Evolutionary conservation across 352 stramenopile species (phyloP), one percentile per base, ranked within the genome.

Genomic region (Thalassiosira livingstoniorum): DNA sequence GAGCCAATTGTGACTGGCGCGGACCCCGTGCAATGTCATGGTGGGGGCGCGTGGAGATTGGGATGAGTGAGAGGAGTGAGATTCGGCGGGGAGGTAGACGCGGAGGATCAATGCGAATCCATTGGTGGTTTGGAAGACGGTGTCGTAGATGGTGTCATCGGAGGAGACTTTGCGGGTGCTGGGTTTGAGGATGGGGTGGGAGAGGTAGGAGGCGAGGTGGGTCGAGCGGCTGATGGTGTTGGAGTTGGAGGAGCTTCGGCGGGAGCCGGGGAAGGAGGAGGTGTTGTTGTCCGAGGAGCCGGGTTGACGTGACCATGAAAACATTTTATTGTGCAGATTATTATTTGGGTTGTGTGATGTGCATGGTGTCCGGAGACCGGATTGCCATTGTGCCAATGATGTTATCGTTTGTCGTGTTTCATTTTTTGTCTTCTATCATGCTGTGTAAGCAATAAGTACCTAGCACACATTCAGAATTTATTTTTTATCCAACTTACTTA

Each of bases 131-230:
- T 93, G 86, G 84, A 95, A 95, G 0, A 94, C 86, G 11, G 90
- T 95, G 65, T 95, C 89, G 63, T 92, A 94, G 2, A 87, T 92
- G 39, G 81, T 86, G 37, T 92, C 86, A 60, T 92, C 86, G 91
- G 31, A 45, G 0, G 83, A 90, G 53, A 92, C 85, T 68, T 82
- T 88, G 65, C 87, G 78, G 13, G 88, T 94, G 7, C 75, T 89
- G 13, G 75, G 83, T 53, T 91, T 87, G 0, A 94, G 78, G 18
- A 87, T 83, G 1, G 58, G 35, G 73, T 94, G 88, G 11, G 91
- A 72, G 2, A 93, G 63, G 70, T 92, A 94, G 0, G 85, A 92
- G 21, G 83, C 61, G 0, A 94, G 35, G 64, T 94, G 90, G 1
- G 53, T 53, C 10, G 55, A 54, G 58, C 80, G 53, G 25, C 71